Base-by-base conservation (phyloP, 169 alveolate species). In the Plasmodium sp. region DNA sequence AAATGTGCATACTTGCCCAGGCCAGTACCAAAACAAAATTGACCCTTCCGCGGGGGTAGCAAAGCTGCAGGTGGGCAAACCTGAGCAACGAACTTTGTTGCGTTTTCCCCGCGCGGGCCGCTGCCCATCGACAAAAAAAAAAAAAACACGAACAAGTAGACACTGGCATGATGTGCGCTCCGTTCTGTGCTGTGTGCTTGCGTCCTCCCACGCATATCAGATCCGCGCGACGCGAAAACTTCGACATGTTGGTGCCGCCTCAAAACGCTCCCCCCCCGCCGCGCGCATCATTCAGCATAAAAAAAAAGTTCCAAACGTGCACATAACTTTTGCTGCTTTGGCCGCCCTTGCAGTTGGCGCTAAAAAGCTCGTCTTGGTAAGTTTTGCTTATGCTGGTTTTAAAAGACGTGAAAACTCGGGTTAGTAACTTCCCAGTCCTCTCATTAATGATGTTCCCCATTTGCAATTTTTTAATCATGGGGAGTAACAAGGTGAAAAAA, bases 391-490 rank as follows among this genome's bases (percentile, higher is more conserved):
- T 41, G 54, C 33, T 33, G 51, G 51, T 16, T 22, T 81, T 90
- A 81, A 90, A 62, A 31, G 48, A 45, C 22, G 43, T 9, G 18
- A 90, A 81, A 10, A 74, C 18, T 16, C 73, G 31, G 16, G 22
- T 67, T 67, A 45, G 73, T 31, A 39, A 31, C 27, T 58, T 10
- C 36, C 5, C 43, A 27, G 73, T 90, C 51, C 74, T 34, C 22
- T 31, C 51, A 33, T 74, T 39, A 34, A 80, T 45, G 34, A 80
- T 80, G 18, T 81, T 67, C 18, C 31, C 27, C 54, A 16, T 81
- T 43, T 48, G 73, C 73, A 90, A 27, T 80, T 80, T 90, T 33
- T 81, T 90, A 62, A 90, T 14, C 74, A 81, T 16, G 18, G 33
- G 54, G 31, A 81, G 41, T 18, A 90, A 90, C 41, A 48, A 67